phyloP scores from a whole-genome alignment of 202 grass and related monocot genomes.

The Digitaria exilis region DNA sequence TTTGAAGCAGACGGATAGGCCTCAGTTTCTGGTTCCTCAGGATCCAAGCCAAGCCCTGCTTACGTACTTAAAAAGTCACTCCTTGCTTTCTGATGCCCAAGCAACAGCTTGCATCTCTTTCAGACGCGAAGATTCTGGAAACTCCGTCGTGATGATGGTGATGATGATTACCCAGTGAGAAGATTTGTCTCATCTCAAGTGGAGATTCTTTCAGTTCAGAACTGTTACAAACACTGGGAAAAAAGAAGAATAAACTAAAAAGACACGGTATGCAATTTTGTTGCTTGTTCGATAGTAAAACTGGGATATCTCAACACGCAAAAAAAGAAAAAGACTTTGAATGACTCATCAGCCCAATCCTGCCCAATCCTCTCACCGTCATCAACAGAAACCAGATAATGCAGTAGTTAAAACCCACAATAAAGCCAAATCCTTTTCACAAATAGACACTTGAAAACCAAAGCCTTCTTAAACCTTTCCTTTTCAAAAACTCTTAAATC shows the following conservation, averaged over 20 bases:
- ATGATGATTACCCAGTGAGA: neutral
- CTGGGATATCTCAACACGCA: neutral
- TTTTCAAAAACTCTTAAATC: neutral
- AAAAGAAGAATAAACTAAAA: neutral
- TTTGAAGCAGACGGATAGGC: constrained; percentile 24
- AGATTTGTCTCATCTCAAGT: neutral
- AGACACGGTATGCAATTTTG: neutral
- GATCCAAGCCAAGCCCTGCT: constrained; percentile 31
- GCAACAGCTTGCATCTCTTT: constrained; percentile 31
- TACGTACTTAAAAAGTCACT: constrained; percentile 46
- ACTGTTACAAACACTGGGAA: neutral
- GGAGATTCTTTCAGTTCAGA: neutral
- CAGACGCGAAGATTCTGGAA: neutral
- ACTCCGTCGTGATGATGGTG: neutral
- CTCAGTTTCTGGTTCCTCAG: constrained; percentile 28
- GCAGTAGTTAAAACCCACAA: neutral
- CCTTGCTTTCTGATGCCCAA: constrained; percentile 34
- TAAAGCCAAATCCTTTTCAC: neutral
- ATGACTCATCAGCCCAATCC: neutral
- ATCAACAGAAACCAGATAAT: neutral
- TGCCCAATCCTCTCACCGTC: neutral
- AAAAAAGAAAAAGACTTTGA: neutral
- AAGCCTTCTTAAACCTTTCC: neutral
- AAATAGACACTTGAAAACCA: neutral
- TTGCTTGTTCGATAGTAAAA: neutral